Evolutionary conservation across 2,329 filamentous ascomycete genomes (phyloP).

Genomic region (Xylariales sp.): DNA sequence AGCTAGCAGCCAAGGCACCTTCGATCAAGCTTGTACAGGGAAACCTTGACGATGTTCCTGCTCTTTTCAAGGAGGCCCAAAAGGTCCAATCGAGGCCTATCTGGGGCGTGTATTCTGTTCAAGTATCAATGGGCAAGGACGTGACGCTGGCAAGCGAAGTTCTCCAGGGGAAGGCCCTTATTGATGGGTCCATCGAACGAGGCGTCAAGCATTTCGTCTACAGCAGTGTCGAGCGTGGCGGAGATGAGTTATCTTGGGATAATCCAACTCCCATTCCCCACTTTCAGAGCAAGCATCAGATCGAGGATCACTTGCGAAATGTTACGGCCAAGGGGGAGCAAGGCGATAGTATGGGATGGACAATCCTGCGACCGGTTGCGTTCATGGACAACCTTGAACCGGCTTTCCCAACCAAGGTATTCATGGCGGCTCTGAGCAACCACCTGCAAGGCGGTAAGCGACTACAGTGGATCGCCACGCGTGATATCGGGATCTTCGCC

Average conservation of each 20-base stretch:
- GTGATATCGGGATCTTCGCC: conserved; percentile 42
- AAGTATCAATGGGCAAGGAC: conserved; percentile 29
- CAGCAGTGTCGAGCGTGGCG: conserved; percentile 59
- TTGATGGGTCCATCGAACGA: conserved; percentile 52
- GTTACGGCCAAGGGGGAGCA: conserved; percentile 28
- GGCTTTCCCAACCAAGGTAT: conserved; percentile 30
- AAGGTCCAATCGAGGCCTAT: conserved; percentile 28
- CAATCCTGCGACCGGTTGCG: conserved; percentile 55
- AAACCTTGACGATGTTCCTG: conserved; percentile 45
- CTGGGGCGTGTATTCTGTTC: conserved; percentile 59
- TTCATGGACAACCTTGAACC: conserved; percentile 54
- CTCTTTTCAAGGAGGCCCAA: conserved; percentile 38
- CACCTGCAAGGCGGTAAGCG: conserved; percentile 25
- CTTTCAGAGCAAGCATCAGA: conserved; percentile 56
- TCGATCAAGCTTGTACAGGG: conserved; percentile 40
- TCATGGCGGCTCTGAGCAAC: conserved; percentile 29
- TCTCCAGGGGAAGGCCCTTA: conserved; percentile 51
- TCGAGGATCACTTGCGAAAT: conserved; percentile 58
- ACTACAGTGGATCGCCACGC: conserved; percentile 36
- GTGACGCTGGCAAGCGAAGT: conserved; percentile 32
- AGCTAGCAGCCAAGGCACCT: conserved; percentile 38
- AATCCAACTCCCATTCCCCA: conserved; percentile 55
- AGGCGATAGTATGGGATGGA: conserved; percentile 48
- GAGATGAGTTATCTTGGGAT: conserved; percentile 42
- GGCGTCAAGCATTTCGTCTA: conserved; percentile 60